Conservation (phyloP, 495 filamentous ascomycete genomes). For the Hypoxylon lienhwacheense region DNA sequence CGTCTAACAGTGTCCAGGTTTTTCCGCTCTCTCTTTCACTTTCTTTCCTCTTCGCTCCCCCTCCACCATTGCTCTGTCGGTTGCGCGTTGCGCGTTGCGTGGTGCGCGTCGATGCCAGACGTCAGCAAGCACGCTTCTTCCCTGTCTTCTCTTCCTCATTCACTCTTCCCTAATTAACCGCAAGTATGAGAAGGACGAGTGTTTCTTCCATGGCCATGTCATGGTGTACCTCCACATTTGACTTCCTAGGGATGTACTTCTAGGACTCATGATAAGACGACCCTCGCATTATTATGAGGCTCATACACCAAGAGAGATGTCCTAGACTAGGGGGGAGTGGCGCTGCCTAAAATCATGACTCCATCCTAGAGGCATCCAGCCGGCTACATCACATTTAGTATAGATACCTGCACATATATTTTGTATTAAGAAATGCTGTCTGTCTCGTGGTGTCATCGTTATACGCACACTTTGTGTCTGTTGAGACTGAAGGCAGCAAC, state of each 20-base stretch:
- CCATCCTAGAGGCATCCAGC: constrained; percentile 37
- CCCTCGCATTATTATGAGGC: constrained; percentile 31
- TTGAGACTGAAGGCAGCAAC: constrained; percentile 24
- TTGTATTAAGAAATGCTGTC: constrained; percentile 17
- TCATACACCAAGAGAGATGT: constrained; percentile 35
- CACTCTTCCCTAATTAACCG: constrained; percentile 14
- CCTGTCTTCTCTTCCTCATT: background rate
- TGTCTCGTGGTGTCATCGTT: constrained; percentile 32
- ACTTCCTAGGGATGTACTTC: constrained; percentile 8
- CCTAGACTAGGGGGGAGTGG: constrained; percentile 14
- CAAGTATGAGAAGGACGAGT: constrained; percentile 15
- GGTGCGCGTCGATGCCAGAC: constrained; percentile 13
- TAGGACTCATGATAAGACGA: constrained; percentile 21
- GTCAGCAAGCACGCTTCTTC: constrained; percentile 11
- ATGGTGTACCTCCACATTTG: constrained; percentile 16
- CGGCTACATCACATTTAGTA: constrained; percentile 23
- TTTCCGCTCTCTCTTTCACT: constrained; percentile 20
- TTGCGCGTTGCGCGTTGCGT: constrained; percentile 25
- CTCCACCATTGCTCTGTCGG: constrained; percentile 17
- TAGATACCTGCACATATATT: constrained; percentile 31
- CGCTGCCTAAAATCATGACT: constrained; percentile 41
- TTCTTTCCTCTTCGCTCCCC: constrained; percentile 14
- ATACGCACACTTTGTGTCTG: constrained; percentile 25
- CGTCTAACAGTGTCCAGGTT: constrained; percentile 23
- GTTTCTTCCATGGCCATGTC: constrained; percentile 34